Evolutionary conservation across 1,284 basidiomycete genomes (phyloP).

Genomic region (Mycosarcoma maydis): DNA sequence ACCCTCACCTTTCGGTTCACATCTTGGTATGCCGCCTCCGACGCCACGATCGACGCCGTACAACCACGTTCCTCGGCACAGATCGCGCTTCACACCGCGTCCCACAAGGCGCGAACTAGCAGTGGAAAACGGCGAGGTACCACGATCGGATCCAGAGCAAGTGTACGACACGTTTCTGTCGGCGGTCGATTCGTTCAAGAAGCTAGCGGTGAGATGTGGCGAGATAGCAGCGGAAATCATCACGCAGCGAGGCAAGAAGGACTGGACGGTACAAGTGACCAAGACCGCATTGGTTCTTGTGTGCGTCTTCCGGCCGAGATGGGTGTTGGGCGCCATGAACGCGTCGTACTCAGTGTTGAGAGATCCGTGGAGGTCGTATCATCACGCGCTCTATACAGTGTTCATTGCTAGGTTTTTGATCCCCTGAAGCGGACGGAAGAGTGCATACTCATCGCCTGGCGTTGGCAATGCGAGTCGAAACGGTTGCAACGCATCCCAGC

Average conservation of each 20-base stretch:
- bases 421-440: not conserved
- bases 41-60: constrained; percentile 8
- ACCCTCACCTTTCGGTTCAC: constrained; percentile 20
- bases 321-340: constrained; percentile 8
- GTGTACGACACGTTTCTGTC: constrained; percentile 6
- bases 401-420: not conserved
- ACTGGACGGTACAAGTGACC: not conserved
- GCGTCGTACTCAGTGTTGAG: not conserved
- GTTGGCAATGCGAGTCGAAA: too few species aligned
- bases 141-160: constrained; percentile 5
- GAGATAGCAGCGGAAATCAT: not conserved
- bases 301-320: constrained; percentile 7
- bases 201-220: not conserved
- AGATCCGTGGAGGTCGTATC: constrained; percentile 15
- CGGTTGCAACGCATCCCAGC: too few species aligned
- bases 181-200: constrained; percentile 5
- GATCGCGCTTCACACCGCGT: constrained; percentile 2
- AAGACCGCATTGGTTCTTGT: constrained; percentile 8
- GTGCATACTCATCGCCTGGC: too few species aligned
- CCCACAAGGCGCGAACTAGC: constrained; percentile 1
- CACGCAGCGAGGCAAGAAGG: constrained; percentile 7
- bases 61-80: not conserved
- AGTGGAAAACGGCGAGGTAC: constrained; percentile 8
- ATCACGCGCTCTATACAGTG: constrained; percentile 6
- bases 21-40: constrained; percentile 4